Percentiles rank a stretch among this genome's conserved stretches.
Evolutionary conservation across 2,329 filamentous ascomycete species (phyloP).

Genomic region (Verticillium alfalfae): DNA sequence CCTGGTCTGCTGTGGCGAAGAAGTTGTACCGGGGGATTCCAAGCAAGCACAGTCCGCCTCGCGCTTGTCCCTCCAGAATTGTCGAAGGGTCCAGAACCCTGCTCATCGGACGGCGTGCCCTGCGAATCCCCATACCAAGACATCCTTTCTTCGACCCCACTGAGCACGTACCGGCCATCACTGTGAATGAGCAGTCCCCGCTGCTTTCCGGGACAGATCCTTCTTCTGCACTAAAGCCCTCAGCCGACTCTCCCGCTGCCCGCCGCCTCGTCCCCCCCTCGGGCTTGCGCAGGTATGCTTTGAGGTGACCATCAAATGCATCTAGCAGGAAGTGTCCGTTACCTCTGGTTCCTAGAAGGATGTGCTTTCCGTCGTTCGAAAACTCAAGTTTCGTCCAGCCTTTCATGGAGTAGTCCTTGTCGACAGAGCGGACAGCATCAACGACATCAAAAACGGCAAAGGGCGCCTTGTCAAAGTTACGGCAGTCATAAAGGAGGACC

Average conservation of each 20-base stretch:
- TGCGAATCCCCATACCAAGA: slow-evolving; percentile 86
- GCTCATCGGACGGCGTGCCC: slow-evolving; percentile 46
- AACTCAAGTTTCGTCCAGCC: slow-evolving; percentile 93
- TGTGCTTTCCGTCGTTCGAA: slow-evolving; percentile 86
- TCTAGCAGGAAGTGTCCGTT: slow-evolving; percentile 89
- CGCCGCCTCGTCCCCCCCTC: slow-evolving; percentile 47
- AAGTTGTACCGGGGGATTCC: slow-evolving; percentile 88
- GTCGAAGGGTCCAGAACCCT: slow-evolving; percentile 57
- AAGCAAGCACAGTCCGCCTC: slow-evolving; percentile 72
- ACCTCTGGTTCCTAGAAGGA: slow-evolving; percentile 80
- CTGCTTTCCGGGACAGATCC: slow-evolving; percentile 45
- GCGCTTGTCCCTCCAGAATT: slow-evolving; percentile 61
- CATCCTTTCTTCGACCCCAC: slow-evolving; percentile 68
- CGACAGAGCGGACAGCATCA: slow-evolving; percentile 42
- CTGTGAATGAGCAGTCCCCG: slow-evolving; percentile 82
- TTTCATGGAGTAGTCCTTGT: slow-evolving; percentile 53
- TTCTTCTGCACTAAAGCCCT: slow-evolving; percentile 14
- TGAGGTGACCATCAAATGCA: slow-evolving; percentile 77
- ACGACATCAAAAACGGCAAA: slow-evolving; percentile 81
- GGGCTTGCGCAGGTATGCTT: slow-evolving; percentile 62
- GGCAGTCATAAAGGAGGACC: slow-evolving; percentile 84
- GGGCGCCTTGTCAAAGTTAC: slow-evolving; percentile 88
- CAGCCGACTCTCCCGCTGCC: slow-evolving; percentile 44
- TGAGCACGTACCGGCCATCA: slow-evolving; percentile 82
- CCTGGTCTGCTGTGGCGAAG: slow-evolving; percentile 82